Evolutionary conservation across 306 rosid species (phyloP).

Genomic region (Herpetospermum pedunculosum): DNA sequence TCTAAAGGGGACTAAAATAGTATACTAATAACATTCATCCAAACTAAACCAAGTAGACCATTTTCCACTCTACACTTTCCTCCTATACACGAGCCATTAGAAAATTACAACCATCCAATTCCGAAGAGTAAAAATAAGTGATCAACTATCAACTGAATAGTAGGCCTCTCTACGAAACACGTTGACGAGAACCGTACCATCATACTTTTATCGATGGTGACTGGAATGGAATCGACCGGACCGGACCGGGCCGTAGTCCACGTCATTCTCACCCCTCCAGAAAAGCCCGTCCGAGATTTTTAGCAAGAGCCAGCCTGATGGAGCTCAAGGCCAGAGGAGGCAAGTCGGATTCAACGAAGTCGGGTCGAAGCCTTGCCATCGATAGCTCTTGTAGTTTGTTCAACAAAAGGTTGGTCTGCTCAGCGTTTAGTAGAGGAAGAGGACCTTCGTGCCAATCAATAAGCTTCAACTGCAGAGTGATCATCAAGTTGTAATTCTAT

Average conservation of each 20-base stretch:
- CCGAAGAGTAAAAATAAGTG: not conserved
- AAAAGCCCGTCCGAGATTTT: conserved; percentile 79
- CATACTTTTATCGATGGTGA: not conserved
- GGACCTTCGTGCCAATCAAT: conserved; percentile 70
- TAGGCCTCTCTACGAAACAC: not conserved
- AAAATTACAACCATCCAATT: not conserved
- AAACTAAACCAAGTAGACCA: not conserved
- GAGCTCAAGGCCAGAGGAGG: conserved; percentile 48
- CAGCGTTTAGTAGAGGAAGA: conserved; percentile 58
- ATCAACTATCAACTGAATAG: not conserved
- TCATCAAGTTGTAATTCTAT: not conserved
- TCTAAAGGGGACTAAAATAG: no score
- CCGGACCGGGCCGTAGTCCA: no score
- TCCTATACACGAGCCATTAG: not conserved
- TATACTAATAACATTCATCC: no score
- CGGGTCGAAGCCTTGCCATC: conserved; percentile 56
- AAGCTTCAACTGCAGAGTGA: conserved; percentile 58
- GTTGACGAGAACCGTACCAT: not conserved
- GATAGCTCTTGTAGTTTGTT: conserved; percentile 80
- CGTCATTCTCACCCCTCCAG: conserved; percentile 37
- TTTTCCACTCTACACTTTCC: not conserved
- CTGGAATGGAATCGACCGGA: no score
- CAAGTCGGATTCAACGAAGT: conserved; percentile 39
- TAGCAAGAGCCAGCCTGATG: conserved; percentile 75
- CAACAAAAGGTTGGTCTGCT: conserved; percentile 67